phyloP scores from a whole-genome alignment of 345 rosid species.

The Psidium friedrichsthalianum region DNA sequence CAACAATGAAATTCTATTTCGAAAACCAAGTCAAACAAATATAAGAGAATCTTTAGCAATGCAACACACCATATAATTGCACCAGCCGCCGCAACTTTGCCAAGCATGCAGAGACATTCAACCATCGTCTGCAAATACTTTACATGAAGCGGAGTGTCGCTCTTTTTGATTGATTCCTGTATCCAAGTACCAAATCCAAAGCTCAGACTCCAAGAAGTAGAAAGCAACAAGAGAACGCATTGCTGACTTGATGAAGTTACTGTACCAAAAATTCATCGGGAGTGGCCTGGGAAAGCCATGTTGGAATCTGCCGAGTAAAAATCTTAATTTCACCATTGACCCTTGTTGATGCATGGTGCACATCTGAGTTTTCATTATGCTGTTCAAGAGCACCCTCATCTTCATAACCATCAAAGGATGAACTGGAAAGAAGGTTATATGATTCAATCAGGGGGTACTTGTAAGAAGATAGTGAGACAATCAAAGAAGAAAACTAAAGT shows the following conservation, averaged over 20 bases:
- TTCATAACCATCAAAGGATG: slow-evolving; percentile 75
- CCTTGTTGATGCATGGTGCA: slow-evolving; percentile 17
- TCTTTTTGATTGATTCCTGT: slow-evolving; percentile 82
- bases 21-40: background rate
- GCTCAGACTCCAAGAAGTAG: slow-evolving; percentile 14
- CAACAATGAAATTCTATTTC: background rate
- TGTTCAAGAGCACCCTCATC: slow-evolving; percentile 54
- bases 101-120: slow-evolving; percentile 94
- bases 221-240: background rate
- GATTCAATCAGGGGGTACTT: background rate
- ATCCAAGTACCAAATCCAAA: slow-evolving; percentile 4
- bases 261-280: slow-evolving; percentile 94
- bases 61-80: slow-evolving; percentile 84
- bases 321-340: slow-evolving; percentile 45
- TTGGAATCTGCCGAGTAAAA: slow-evolving; percentile 46
- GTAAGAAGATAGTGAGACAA: background rate
- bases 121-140: slow-evolving; percentile 96
- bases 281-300: slow-evolving; percentile 77
- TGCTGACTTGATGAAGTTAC: slow-evolving; percentile 4
- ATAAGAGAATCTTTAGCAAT: background rate
- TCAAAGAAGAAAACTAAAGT: background rate
- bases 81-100: slow-evolving; percentile 97
- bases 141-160: slow-evolving; percentile 76
- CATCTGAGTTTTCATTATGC: slow-evolving; percentile 52
- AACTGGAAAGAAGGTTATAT: slow-evolving; percentile 29